Base-by-base conservation (phyloP, 352 stramenopile species). In the Pythium catenulatum region DNA sequence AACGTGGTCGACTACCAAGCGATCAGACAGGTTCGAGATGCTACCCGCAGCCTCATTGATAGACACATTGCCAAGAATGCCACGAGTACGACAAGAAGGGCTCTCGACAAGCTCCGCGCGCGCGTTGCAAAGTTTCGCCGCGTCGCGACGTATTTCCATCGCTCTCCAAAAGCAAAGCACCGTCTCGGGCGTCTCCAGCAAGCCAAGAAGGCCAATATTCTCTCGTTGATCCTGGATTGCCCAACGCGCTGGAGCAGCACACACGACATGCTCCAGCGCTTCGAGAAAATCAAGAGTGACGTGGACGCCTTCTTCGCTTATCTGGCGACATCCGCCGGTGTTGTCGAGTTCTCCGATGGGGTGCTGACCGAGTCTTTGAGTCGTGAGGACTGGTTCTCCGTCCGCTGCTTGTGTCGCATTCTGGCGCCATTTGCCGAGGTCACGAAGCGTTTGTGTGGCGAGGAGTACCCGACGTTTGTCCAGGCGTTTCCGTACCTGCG, bases 391-490 rank as follows among this genome's bases (percentile, higher is more conserved):
- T 69, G 58, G 58, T 78, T 78, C 37, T 45, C 4, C 34, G 27
- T 78, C 21, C 46, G 50, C 2, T 78, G 69, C 32, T 32, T 78
- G 4, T 30, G 8, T 4, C 52, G 11, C 30, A 11, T 78, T 27
- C 50, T 78, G 4, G 3, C 45, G 41, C 46, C 69, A 43, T 78
- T 78, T 30, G 46, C 45, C 4, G 11, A 37, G 11, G 45, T 78
- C 4, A 65, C 69, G 11, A 15, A 46, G 50, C 69, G 50, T 34
- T 48, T 63, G 4, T n/a, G 69, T 45, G 69, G 69, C 25, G 50
- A 78, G 48, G 21, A 65, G 46, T 65, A 78, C 27, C 46, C 69
- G 11, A 78, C 69, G 9, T 65, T 78, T 25, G 34, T 65, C 3
- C 36, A 39, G 27, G 50, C 34, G 4, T 65, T 78, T n/a, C 69